Percentiles rank a stretch among this genome's conserved stretches.
phyloP scores from a whole-genome alignment of 371 early-diverging fungal species.

The Apophysomyces elegans region DNA sequence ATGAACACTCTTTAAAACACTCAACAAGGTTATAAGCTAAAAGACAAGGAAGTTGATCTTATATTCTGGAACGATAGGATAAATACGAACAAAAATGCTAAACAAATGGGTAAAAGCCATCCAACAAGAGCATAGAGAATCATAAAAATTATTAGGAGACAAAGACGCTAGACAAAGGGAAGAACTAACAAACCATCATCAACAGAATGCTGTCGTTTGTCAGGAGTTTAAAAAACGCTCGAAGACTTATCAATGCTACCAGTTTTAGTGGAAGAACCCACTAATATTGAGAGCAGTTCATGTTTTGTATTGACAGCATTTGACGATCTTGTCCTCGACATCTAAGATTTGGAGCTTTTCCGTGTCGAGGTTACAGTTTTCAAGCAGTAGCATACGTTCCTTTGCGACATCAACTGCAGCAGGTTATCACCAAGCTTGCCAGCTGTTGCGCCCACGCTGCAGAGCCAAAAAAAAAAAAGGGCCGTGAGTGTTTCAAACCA shows the following conservation, averaged over 20 bases:
- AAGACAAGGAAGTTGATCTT: background rate
- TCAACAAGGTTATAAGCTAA: background rate
- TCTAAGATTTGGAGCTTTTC: background rate
- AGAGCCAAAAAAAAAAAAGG: background rate
- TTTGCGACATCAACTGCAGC: background rate
- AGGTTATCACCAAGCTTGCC: background rate
- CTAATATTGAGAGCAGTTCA: background rate
- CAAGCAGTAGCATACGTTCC: background rate
- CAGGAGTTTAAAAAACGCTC: background rate
- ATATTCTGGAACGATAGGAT: background rate
- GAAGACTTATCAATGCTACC: background rate
- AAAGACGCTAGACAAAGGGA: background rate
- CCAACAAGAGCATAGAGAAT: background rate
- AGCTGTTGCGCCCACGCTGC: background rate
- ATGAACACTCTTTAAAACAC: background rate
- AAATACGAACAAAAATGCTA: background rate
- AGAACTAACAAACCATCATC: background rate
- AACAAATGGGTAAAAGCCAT: background rate
- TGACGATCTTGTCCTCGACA: background rate
- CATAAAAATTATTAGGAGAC: background rate
- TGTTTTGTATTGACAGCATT: background rate
- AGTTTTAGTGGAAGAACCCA: background rate
- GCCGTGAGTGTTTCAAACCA: background rate
- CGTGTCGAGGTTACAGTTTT: background rate
- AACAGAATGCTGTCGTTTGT: background rate